Conservation (phyloP, 2,329 filamentous ascomycete genomes). For the Neofusicoccum laricinum region DNA sequence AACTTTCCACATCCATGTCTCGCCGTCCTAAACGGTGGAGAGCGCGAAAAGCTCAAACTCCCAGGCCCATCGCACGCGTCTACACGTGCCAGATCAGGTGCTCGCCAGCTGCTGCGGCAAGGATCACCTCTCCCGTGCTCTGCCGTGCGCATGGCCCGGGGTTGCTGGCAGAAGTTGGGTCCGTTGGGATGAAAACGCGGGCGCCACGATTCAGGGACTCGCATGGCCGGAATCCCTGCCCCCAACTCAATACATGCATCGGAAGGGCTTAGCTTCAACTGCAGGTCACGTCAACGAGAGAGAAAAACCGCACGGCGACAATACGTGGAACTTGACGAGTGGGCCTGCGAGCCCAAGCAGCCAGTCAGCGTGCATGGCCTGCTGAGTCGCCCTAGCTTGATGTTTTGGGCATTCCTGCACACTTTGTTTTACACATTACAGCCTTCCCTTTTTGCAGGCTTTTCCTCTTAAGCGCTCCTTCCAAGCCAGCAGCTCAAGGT, state of each 20-base stretch:
- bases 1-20: not conserved
- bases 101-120: not conserved
- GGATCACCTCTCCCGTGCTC: not conserved
- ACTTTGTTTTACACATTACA: constrained; percentile 1
- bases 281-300: not conserved
- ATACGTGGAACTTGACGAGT: not conserved
- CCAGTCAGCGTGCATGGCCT: not conserved
- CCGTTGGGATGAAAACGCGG: not conserved
- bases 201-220: not conserved
- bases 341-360: not conserved
- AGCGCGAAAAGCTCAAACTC: not conserved
- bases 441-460: not conserved
- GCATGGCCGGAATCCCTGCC: not conserved
- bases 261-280: constrained; percentile 10
- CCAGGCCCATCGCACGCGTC: not conserved
- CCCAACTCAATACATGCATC: not conserved
- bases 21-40: not conserved
- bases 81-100: constrained; percentile 6
- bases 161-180: not conserved
- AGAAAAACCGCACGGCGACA: not conserved
- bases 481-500: not conserved
- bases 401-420: not conserved
- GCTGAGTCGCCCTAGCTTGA: not conserved
- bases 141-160: not conserved
- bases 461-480: not conserved